Evolutionary conservation across 306 rosid species (phyloP).

Genomic region (Malus asiatica): DNA sequence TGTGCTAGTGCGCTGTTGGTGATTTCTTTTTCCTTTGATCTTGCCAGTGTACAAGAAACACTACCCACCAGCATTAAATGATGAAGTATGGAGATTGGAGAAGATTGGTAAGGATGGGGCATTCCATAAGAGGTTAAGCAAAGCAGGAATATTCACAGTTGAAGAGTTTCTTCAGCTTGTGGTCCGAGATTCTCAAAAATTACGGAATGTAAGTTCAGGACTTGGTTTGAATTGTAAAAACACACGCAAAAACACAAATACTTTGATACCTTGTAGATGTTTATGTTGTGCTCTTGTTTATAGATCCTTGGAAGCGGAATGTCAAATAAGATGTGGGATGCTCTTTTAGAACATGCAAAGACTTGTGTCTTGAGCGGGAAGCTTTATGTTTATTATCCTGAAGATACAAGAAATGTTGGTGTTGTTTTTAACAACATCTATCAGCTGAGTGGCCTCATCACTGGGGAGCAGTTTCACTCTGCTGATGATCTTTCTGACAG

Average conservation of each 20-base stretch:
- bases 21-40: not conserved
- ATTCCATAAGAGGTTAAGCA: constrained; percentile 82
- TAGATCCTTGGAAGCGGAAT: constrained; percentile 99
- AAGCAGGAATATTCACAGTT: constrained; percentile 43
- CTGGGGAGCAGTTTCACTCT: constrained; percentile 67
- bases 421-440: constrained; percentile 82
- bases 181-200: constrained; percentile 64
- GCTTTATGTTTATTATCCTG: constrained; percentile 85
- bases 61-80: constrained; percentile 81
- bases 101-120: constrained; percentile 99
- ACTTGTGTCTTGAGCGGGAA: constrained; percentile 86
- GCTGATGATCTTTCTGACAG: constrained; percentile 82
- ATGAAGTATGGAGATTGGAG: constrained; percentile 97
- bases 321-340: constrained; percentile 99
- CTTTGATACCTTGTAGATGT: constrained; percentile 9
- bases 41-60: constrained; percentile 96
- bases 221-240: constrained; percentile 9
- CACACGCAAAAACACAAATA: not conserved
- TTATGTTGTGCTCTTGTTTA: constrained; percentile 29
- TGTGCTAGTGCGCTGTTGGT: not conserved
- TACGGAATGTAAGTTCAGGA: constrained; percentile 65
- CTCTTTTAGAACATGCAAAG: constrained; percentile 94
- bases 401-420: constrained; percentile 80
- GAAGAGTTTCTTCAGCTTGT: constrained; percentile 87
- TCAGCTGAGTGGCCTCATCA: constrained; percentile 83